phyloP scores from a whole-genome alignment of 2,329 filamentous ascomycete genomes.

The Botrytis sinoallii region DNA sequence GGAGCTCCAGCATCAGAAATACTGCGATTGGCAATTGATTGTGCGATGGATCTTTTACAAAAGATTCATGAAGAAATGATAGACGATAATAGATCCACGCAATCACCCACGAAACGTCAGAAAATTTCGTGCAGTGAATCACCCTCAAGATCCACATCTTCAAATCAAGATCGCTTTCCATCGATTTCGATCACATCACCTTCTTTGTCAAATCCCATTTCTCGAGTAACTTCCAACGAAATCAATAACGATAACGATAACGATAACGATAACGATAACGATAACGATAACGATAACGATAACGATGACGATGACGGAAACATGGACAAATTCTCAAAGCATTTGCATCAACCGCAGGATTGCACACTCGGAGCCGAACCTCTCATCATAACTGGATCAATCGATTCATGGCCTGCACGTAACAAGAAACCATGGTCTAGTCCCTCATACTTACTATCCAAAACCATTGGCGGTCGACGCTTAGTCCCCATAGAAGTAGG shows the following conservation, averaged over 20 bases:
- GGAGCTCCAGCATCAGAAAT: constrained; percentile 22
- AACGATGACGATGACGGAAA: constrained; percentile 45
- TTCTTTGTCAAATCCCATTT: constrained; percentile 43
- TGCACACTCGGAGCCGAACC: constrained; percentile 50
- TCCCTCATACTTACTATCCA: constrained; percentile 69
- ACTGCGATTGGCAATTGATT: constrained; percentile 43
- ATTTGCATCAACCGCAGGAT: constrained; percentile 49
- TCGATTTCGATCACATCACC: constrained; percentile 41
- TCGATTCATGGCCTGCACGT: constrained; percentile 76
- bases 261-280: constrained; percentile 38
- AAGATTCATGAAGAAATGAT: constrained; percentile 33
- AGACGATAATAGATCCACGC: not conserved
- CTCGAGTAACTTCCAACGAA: constrained; percentile 26
- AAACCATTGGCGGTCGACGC: constrained; percentile 72
- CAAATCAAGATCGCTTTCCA: constrained; percentile 25
- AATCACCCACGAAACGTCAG: constrained; percentile 27
- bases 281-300: constrained; percentile 34
- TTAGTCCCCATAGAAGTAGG: constrained; percentile 86
- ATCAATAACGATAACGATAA: constrained; percentile 34
- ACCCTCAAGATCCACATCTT: not conserved
- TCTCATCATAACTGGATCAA: constrained; percentile 64
- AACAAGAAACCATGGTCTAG: constrained; percentile 64
- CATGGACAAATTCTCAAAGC: constrained; percentile 58
- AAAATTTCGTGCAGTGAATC: constrained; percentile 17
- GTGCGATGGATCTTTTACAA: constrained; percentile 66